These are phyloP conservation scores for Cordyceps javanica DNA, from an alignment of 2,329 filamentous ascomycete genomes.

Conservation along the genomic window DNA sequence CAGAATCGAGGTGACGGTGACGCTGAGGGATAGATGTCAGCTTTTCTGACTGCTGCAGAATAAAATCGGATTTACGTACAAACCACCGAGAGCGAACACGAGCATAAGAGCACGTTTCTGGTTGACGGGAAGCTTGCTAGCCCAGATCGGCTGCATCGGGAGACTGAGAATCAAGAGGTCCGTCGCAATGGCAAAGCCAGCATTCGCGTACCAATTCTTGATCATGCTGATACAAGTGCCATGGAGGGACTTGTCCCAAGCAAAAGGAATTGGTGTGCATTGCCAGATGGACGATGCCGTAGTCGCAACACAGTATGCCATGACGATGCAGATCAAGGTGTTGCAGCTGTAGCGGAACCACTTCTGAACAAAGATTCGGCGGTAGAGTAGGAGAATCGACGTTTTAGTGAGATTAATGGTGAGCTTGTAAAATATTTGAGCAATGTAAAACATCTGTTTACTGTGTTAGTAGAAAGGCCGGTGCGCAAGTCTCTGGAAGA, in stretches of 20 bases:
- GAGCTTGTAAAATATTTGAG: slow-evolving; percentile 49
- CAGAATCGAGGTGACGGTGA: slow-evolving; percentile 36
- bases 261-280: slow-evolving; percentile 40
- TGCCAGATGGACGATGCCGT: slow-evolving; percentile 42
- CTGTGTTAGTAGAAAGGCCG: not conserved
- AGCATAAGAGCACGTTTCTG: slow-evolving; percentile 36
- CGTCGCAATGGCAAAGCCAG: slow-evolving; percentile 39
- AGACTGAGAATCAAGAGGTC: slow-evolving; percentile 41
- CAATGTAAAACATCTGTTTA: slow-evolving; percentile 42
- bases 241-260: slow-evolving; percentile 37
- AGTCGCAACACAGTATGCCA: slow-evolving; percentile 40
- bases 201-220: slow-evolving; percentile 44
- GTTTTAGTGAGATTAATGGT: slow-evolving; percentile 47
- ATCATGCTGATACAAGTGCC: slow-evolving; percentile 41
- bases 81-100: slow-evolving; percentile 36
- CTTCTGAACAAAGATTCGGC: slow-evolving; percentile 44
- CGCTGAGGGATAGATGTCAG: slow-evolving; percentile 17
- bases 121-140: slow-evolving; percentile 34
- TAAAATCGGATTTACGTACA: slow-evolving; percentile 27
- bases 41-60: not conserved
- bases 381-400: slow-evolving; percentile 47
- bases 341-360: slow-evolving; percentile 40
- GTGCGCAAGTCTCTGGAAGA: not conserved
- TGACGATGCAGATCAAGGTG: slow-evolving; percentile 34
- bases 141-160: slow-evolving; percentile 41